These are phyloP conservation scores for Crucibulum laeve DNA, from an alignment of 768 basidiomycete species.

Conservation along the genomic window DNA sequence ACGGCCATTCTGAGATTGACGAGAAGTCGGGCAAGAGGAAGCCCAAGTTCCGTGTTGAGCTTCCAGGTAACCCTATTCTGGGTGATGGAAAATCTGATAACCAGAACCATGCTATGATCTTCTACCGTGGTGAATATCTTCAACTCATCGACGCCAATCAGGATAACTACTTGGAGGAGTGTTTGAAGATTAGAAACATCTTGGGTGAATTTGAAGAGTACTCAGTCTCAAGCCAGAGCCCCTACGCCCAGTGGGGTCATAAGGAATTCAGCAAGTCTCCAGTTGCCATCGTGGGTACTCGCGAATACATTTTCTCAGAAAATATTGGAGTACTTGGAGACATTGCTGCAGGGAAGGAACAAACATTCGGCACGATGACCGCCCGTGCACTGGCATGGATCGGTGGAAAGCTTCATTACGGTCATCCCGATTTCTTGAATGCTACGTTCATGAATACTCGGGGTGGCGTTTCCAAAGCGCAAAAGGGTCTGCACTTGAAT, in stretches of 20 bases:
- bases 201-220: constrained; percentile 98
- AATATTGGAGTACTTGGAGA: constrained; percentile 99
- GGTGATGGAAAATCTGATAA: constrained; percentile 99
- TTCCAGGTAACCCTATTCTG: constrained; percentile 97
- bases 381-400: constrained; percentile 95
- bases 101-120: constrained; percentile 98
- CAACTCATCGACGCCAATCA: constrained; percentile 99
- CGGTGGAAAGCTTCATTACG: constrained; percentile 97
- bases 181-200: constrained; percentile 96
- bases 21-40: constrained; percentile 84
- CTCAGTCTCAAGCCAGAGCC: constrained; percentile 84
- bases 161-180: constrained; percentile 99
- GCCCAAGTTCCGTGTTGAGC: constrained; percentile 96
- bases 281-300: constrained; percentile 96
- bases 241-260: constrained; percentile 94
- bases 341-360: constrained; percentile 98
- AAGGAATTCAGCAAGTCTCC: constrained; percentile 88
- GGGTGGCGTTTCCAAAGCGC: constrained; percentile 98
- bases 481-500: constrained; percentile 97
- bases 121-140: constrained; percentile 98
- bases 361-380: constrained; percentile 98
- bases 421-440: constrained; percentile 98
- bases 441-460: constrained; percentile 98
- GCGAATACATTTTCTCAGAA: constrained; percentile 99
- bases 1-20: constrained; percentile 95